These are phyloP conservation scores for Volvox reticuliferus DNA, from an alignment of 139 green algal species.

Conservation along the genomic window DNA sequence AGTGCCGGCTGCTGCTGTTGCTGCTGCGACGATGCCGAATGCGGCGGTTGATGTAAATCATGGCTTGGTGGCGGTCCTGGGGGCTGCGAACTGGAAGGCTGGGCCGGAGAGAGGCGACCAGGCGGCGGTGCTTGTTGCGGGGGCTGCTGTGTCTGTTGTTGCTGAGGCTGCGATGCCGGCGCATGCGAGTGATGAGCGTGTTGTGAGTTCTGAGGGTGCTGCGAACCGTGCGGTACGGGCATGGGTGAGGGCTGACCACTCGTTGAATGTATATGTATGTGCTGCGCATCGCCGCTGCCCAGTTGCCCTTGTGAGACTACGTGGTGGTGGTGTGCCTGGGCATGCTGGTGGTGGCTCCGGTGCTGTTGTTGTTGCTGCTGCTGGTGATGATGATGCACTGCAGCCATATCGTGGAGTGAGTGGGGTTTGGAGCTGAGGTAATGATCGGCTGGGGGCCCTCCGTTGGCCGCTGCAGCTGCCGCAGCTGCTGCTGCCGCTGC, in stretches of 20 bases:
- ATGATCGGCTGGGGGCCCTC: background rate
- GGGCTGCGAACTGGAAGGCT: background rate
- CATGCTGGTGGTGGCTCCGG: slow-evolving; percentile 15
- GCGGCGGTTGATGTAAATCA: background rate
- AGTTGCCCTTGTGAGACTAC: background rate
- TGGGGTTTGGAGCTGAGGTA: slow-evolving; percentile 3
- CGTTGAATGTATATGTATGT: background rate
- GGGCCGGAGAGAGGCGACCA: background rate
- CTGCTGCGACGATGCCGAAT: background rate
- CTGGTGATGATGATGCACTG: background rate
- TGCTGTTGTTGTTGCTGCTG: slow-evolving; percentile 6
- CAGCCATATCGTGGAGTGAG: background rate
- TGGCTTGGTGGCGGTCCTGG: background rate
- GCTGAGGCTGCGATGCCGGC: background rate
- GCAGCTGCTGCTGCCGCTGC: background rate
- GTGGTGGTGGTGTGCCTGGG: background rate
- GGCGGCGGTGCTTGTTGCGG: background rate
- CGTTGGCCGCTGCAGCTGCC: background rate
- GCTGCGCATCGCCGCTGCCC: background rate
- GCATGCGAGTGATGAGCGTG: no score
- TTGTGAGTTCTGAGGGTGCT: slow-evolving; percentile 1
- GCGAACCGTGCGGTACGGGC: background rate
- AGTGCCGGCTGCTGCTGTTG: background rate
- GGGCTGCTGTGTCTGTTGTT: background rate
- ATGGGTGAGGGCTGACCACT: background rate